Conservation (phyloP, 1,284 basidiomycete species). For the Sanghuangporus weigelae region DNA sequence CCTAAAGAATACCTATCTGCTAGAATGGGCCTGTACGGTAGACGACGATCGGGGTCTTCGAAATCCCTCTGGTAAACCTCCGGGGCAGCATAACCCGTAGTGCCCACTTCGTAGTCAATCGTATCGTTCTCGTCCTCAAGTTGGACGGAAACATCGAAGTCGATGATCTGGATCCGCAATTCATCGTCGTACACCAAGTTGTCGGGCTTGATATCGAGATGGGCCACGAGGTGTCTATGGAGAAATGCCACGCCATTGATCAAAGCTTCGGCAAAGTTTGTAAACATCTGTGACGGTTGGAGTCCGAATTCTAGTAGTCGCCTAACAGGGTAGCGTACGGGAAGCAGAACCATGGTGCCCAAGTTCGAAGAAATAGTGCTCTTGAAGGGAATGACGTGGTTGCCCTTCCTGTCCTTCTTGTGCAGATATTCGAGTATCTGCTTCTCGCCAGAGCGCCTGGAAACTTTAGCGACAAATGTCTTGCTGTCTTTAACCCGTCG, state of each 20-base stretch:
- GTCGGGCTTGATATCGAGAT: conserved; percentile 2
- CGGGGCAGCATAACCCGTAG: background rate
- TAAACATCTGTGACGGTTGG: background rate
- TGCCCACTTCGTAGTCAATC: background rate
- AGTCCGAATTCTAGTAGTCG: background rate
- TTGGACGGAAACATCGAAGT: background rate
- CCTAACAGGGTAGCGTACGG: no score
- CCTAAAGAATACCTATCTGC: background rate
- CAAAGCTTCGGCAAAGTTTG: background rate
- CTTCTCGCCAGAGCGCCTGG: background rate
- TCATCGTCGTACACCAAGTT: background rate
- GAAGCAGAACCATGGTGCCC: background rate
- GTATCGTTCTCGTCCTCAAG: background rate
- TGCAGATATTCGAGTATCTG: background rate
- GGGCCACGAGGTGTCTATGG: background rate
- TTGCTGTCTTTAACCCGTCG: background rate
- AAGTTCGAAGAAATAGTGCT: background rate
- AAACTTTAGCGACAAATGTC: background rate
- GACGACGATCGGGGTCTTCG: background rate
- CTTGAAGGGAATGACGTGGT: background rate
- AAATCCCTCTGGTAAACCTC: background rate
- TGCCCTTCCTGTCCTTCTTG: background rate
- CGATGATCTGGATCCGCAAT: background rate
- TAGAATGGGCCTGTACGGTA: background rate
- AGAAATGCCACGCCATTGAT: background rate